A percentile compares a stretch with the other conserved stretches of the same genome.
Conservation (phyloP, 257 asterid genomes). For the Marsdenia floribunda region DNA sequence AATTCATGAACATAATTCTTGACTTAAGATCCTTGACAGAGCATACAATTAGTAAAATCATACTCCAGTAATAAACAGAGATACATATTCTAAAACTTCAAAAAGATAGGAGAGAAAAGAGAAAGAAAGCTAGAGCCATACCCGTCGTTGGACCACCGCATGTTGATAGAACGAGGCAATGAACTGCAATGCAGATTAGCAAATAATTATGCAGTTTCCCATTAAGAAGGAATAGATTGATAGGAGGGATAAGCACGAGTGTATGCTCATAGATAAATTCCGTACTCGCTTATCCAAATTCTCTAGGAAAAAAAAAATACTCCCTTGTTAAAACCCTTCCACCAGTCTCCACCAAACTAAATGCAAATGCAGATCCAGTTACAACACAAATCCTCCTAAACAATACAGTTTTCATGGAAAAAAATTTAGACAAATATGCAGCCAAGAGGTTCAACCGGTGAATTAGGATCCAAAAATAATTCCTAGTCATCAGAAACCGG, state of each 20-base stretch:
- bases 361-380: not conserved
- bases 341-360: not conserved
- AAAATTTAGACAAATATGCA: slow-evolving; percentile 2
- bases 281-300: not conserved
- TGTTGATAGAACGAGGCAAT: slow-evolving; percentile 95
- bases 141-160: slow-evolving; percentile 94
- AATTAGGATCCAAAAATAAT: not conserved
- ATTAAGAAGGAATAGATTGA: slow-evolving; percentile 11
- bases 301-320: too few relatives aligned
- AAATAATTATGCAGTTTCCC: slow-evolving; percentile 6
- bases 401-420: not conserved
- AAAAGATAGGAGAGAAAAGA: not conserved
- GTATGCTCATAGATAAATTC: not conserved
- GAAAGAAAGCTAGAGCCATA: slow-evolving; percentile 27
- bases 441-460: not conserved
- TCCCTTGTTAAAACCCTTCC: not conserved
- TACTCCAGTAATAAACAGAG: not conserved
- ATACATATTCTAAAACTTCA: not conserved
- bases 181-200: slow-evolving; percentile 52
- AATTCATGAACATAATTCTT: not conserved
- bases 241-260: not conserved
- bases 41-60: not conserved
- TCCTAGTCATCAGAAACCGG: not conserved
- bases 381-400: not conserved
- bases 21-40: not conserved